Evolutionary conservation across 768 basidiomycete species (phyloP), one percentile per base, ranked within the genome.

Genomic region (Ramaria rubella): DNA sequence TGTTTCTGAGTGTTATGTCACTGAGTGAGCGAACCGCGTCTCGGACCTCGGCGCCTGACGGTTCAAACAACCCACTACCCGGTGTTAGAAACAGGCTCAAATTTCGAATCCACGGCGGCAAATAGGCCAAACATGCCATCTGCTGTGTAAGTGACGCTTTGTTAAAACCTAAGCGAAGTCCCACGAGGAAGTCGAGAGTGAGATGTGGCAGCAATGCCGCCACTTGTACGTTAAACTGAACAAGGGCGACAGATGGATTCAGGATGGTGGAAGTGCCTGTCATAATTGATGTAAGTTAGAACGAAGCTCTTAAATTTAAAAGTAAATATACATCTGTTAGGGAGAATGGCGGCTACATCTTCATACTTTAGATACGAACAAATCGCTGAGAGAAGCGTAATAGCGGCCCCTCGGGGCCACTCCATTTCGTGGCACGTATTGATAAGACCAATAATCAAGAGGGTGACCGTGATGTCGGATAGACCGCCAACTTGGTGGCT

Each of bases 61-160:
- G 40, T 7, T 89, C 86, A 57, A 81, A 88, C 30, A 86, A 72
- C 19, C 78, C 64, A 60, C 77, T 78, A 2, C 82, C 79, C 1
- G 90, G 83, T 61, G 86, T 85, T 24, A 80, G 78, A 61, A 89
- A 94, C 9, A 74, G 68, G 2, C 80, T 75, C 1, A 96, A 73
- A 63, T 94, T 94, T 66, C 79, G 83, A 43, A 95, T 80, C 94
- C 93, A 96, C 3, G 93, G 92, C 34, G 80, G 81, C 75, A 95
- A 77, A 64, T 92, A 94, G 58, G 86, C 82, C 23, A 94, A 67
- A 63, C 86, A 92, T 58, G 78, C 80, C 42, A 88, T 81, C 38
- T 85, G 83, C 48, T 86, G 85, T 1, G 3, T 70, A 63, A 24
- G 19, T 9, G 65, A 64, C 15, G 72, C 69, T 61, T 72, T 74